Evolutionary conservation across 306 rosid species (phyloP).

Genomic region (Cyclanthera cordifolia): DNA sequence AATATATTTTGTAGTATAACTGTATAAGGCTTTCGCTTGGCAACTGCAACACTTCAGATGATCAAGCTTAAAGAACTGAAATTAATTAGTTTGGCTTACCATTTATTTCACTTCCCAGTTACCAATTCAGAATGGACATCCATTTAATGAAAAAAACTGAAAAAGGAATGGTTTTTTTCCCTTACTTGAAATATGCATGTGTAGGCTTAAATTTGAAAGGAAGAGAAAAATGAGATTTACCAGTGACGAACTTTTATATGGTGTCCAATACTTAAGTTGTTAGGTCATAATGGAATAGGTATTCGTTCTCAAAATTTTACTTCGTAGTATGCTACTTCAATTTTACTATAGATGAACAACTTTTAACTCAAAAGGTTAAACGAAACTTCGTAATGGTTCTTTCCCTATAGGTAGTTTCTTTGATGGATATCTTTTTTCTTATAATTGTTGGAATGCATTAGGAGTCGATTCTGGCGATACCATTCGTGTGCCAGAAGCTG

Average conservation of each 20-base stretch:
- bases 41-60: not conserved
- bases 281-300: not conserved
- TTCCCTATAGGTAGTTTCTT: not conserved
- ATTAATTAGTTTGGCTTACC: not conserved
- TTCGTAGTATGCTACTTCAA: not conserved
- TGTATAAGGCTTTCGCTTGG: not conserved
- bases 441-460: slow-evolving; percentile 21
- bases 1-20: not conserved
- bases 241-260: not conserved
- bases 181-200: not conserved
- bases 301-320: not conserved
- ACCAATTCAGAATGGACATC: not conserved
- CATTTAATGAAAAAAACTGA: not conserved
- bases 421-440: not conserved
- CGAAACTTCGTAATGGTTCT: not conserved
- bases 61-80: not conserved
- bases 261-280: not conserved
- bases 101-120: not conserved
- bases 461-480: slow-evolving; percentile 93
- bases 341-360: not conserved
- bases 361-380: not conserved
- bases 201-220: not conserved
- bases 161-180: not conserved
- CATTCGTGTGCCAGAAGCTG: slow-evolving; percentile 88
- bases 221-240: not conserved